These are phyloP conservation scores for Nymphaea colorata DNA, from an alignment of 164 flowering plant genomes.

Conservation along the genomic window DNA sequence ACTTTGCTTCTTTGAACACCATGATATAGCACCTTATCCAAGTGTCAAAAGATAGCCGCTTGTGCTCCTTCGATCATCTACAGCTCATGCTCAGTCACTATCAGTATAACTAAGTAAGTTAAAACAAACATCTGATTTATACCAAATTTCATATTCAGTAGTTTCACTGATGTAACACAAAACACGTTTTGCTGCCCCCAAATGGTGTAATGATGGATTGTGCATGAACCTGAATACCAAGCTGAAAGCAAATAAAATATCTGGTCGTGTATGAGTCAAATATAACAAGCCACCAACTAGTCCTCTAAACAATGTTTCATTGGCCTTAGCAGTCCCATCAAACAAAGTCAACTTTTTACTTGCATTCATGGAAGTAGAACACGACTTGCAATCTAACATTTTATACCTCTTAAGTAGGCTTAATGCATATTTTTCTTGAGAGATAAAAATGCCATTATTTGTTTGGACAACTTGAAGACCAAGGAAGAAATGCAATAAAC, in stretches of 20 bases:
- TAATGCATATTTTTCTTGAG: conserved; percentile 3
- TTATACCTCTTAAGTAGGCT: neutral
- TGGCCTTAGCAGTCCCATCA: too few relatives aligned
- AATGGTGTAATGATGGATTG: neutral
- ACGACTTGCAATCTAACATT: neutral
- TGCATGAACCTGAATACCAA: neutral
- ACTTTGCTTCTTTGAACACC: conserved; percentile 6
- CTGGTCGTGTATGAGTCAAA: neutral
- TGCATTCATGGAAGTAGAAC: neutral
- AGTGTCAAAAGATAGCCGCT: conserved; percentile 2
- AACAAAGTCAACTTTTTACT: neutral
- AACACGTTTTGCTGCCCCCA: conserved; percentile 5
- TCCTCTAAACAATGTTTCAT: neutral
- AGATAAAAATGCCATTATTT: neutral
- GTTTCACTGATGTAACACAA: conserved; percentile 5
- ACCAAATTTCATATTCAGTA: neutral
- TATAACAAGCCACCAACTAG: conserved; percentile 1
- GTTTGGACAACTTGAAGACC: neutral
- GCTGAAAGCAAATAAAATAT: neutral
- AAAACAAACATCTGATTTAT: neutral
- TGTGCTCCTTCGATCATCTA: conserved; percentile 9
- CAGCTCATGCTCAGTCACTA: conserved; percentile 7
- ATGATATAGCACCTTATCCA: conserved; percentile 1
- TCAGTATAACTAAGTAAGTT: neutral
- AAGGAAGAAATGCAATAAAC: conserved; percentile 1